Evolutionary conservation across 306 rosid genomes (phyloP).

Genomic region (Argentina anserina): DNA sequence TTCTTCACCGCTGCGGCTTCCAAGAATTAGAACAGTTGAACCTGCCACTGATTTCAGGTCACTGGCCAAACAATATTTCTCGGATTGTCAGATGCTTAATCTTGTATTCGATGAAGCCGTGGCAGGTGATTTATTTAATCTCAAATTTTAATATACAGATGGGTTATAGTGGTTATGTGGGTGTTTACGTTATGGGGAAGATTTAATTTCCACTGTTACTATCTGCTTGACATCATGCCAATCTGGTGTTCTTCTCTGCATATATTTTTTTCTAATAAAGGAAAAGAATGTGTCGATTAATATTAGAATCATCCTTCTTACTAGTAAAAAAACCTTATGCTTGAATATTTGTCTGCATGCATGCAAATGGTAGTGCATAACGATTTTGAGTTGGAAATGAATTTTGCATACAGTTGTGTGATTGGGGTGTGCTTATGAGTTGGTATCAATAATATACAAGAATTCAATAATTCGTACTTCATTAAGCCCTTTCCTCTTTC

Average conservation of each 20-base stretch:
- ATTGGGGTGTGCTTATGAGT: not conserved
- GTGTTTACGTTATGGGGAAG: not conserved
- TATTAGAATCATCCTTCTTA: no score
- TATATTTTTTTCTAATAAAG: not conserved
- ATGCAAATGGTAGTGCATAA: not conserved
- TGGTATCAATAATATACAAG: not conserved
- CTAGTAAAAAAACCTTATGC: no score
- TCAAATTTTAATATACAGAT: conserved; percentile 12
- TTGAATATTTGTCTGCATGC: not conserved
- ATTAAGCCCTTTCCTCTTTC: not conserved
- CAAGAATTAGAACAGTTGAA: conserved; percentile 72
- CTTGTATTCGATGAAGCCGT: conserved; percentile 78
- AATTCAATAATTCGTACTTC: not conserved
- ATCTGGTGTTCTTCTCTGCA: not conserved
- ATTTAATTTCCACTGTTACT: not conserved
- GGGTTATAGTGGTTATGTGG: not conserved
- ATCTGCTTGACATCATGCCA: not conserved
- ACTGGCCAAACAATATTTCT: conserved; percentile 90
- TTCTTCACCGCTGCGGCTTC: conserved; percentile 96
- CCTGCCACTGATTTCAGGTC: conserved; percentile 76
- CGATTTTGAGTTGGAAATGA: not conserved
- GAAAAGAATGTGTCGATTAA: no score
- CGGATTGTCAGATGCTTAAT: conserved; percentile 71
- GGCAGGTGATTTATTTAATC: conserved; percentile 55
- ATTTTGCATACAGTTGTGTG: not conserved